Base-by-base conservation (phyloP, 441 rosid genomes). In the Eugenia klotzschiana region DNA sequence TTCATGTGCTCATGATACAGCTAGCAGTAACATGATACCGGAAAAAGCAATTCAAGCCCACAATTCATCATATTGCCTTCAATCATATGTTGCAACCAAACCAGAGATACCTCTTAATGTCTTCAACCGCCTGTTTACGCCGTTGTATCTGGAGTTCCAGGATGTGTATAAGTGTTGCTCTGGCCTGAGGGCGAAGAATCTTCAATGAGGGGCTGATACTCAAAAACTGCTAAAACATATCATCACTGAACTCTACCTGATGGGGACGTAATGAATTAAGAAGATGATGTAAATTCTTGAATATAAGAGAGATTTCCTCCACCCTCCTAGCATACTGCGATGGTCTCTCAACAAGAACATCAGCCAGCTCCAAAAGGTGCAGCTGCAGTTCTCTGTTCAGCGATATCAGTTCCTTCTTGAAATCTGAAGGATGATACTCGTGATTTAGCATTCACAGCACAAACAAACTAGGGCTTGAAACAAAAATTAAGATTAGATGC, bases 311-410 rank as follows among this genome's bases (percentile, higher is more conserved):
- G 49, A 96, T 92, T n/a, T 96, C 98, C 87, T 95, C 98, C 69
- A 94, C 96, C 86, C 96, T 91, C 91, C 98, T 92, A 9, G 98
- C 99, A 82, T 95, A 96, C 82, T 95, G 98, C 72, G 99, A 95
- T 20, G 98, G 98, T 72, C 98, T 93, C 85, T 95, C 99, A 83
- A 96, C 95, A 87, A 94, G 98, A 85, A 93, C 95, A 90, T 96
- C 99, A 79, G 98, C 94, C 81, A 96, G 97, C 88, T 94, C 98
- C 90, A 96, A 83, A 82, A 95, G 91, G 84, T 96, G 98, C 84
- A 96, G 91, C 87, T 96, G 98, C 83, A 96, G 82, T 82, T 96
- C 98, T 86, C 99, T 90, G 86, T 94, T 96, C 69, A 96, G 89
- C 1, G 93, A 89, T 83, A 94, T 88, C 54, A 96, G 87, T 83